These are phyloP conservation scores for Angomonas desouzai DNA, from an alignment of 208 protist species.

Conservation along the genomic window DNA sequence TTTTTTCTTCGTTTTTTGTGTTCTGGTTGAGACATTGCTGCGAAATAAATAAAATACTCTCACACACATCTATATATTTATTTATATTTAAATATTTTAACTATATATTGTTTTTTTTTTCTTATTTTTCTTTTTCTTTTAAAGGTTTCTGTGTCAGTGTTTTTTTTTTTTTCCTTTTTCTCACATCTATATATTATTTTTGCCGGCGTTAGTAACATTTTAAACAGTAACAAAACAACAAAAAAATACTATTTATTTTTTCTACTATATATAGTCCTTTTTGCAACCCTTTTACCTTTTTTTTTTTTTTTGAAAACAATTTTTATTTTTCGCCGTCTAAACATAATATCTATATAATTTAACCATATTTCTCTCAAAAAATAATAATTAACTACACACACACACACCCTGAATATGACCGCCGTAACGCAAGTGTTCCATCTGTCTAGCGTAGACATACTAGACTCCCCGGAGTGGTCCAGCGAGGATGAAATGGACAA, in stretches of 20 bases:
- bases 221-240: no score
- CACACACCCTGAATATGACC: no score
- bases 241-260: no score
- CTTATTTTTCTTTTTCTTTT: slow-evolving; percentile 12
- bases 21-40: no score
- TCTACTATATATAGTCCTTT: no score
- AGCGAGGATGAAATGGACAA: slow-evolving; percentile 53
- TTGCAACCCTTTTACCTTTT: no score
- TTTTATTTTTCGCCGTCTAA: no score
- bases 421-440: slow-evolving; percentile 9
- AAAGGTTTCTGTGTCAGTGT: neutral
- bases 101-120: slow-evolving; percentile 2
- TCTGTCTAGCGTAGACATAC: slow-evolving; percentile 22
- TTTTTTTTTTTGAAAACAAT: no score
- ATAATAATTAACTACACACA: slow-evolving; percentile 3
- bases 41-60: neutral
- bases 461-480: slow-evolving; percentile 42
- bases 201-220: no score
- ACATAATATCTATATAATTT: slow-evolving; percentile 7
- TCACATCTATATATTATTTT: slow-evolving; percentile 10
- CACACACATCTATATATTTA: neutral
- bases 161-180: slow-evolving; percentile 8
- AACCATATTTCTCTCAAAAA: slow-evolving; percentile 3
- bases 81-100: neutral
- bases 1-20: no score